phyloP scores from a whole-genome alignment of 2,329 filamentous ascomycete species.

The Neurospora sp. region DNA sequence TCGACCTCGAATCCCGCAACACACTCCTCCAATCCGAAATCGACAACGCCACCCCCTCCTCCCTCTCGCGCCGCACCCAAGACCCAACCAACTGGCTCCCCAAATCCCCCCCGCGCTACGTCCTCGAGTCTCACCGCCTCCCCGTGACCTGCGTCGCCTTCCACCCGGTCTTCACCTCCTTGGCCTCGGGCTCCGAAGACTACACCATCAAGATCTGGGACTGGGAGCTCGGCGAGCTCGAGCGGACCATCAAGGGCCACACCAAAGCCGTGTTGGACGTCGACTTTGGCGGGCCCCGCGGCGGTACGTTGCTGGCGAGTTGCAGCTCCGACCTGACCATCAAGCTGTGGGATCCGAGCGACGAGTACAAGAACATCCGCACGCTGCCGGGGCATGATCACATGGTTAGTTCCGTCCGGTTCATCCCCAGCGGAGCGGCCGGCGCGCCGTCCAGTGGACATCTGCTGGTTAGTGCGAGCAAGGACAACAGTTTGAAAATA shows the following conservation, averaged over 20 bases:
- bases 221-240: conserved; percentile 83
- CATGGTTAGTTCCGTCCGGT: conserved; percentile 76
- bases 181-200: conserved; percentile 84
- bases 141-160: conserved; percentile 82
- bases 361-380: conserved; percentile 88
- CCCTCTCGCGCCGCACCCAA: conserved; percentile 59
- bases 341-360: conserved; percentile 83
- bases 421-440: conserved; percentile 74
- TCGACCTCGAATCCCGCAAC: conserved; percentile 76
- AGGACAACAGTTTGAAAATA: conserved; percentile 73
- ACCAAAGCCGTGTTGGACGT: conserved; percentile 79
- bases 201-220: conserved; percentile 94
- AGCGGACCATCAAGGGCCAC: conserved; percentile 81
- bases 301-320: conserved; percentile 63
- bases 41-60: conserved; percentile 63
- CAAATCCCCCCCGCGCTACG: conserved; percentile 65
- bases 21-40: conserved; percentile 67
- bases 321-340: conserved; percentile 84
- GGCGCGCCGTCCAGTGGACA: conserved; percentile 59
- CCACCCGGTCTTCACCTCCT: conserved; percentile 78
- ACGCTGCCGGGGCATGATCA: conserved; percentile 86
- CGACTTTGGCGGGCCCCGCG: conserved; percentile 77
- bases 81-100: conserved; percentile 84
- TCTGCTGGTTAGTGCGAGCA: conserved; percentile 71
- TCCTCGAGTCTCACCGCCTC: conserved; percentile 68